Evolutionary conservation across 140 eudicot genomes (phyloP).

Genomic region (Bidens hawaiensis): DNA sequence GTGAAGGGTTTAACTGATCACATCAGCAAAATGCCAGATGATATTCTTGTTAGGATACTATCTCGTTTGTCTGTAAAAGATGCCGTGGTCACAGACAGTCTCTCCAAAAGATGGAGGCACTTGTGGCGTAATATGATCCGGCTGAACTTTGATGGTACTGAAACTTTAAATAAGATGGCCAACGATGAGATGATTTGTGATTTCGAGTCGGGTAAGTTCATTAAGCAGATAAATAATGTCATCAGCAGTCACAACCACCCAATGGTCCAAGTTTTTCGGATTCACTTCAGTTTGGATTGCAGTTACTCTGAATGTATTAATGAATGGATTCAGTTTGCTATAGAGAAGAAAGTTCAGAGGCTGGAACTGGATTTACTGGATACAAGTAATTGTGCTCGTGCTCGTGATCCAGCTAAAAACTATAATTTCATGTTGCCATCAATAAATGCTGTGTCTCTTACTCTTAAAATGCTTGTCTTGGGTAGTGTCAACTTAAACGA

Average conservation of each 20-base stretch:
- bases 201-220: slow-evolving; percentile 17
- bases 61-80: slow-evolving; percentile 32
- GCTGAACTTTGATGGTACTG: slow-evolving; percentile 34
- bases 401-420: slow-evolving; percentile 5
- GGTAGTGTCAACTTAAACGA: slow-evolving; percentile 29
- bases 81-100: slow-evolving; percentile 21
- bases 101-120: no score
- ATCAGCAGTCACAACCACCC: slow-evolving; percentile 24
- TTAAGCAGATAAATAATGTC: slow-evolving; percentile 34
- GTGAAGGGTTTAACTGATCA: slow-evolving; percentile 7
- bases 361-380: slow-evolving; percentile 35
- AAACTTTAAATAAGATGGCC: slow-evolving; percentile 3
- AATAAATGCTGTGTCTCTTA: neutral
- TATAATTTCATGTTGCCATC: slow-evolving; percentile 21
- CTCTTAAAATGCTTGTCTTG: slow-evolving; percentile 27
- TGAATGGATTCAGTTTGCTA: no score
- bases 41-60: slow-evolving; percentile 33
- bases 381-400: neutral
- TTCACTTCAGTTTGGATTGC: slow-evolving; percentile 24
- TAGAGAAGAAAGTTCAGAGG: slow-evolving; percentile 32
- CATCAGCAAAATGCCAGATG: slow-evolving; percentile 21
- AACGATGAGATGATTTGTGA: neutral
- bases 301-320: slow-evolving; percentile 9
- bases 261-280: slow-evolving; percentile 16
- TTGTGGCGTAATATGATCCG: neutral